Evolutionary conservation across 192 early-diverging fungal species (phyloP), one percentile per base, ranked within the genome.

Genomic region (Lunasporangiospora selenospora): DNA sequence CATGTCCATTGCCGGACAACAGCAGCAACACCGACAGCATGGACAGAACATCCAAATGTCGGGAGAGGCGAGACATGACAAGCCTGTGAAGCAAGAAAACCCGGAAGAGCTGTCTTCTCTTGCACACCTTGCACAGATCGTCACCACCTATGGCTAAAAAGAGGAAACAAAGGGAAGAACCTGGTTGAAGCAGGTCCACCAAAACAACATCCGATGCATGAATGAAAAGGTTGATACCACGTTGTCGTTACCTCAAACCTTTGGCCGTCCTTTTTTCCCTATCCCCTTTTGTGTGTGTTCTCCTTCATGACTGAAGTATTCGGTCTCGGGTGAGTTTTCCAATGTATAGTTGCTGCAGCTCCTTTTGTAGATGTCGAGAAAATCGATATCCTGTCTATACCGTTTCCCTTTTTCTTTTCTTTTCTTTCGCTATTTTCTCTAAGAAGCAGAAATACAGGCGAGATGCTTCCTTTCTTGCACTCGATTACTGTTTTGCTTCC

Each of bases 61-160:
- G 38, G 15, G n/a, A n/a, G n/a, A n/a, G n/a, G n/a, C n/a, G n/a
- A n/a, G n/a, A n/a, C n/a, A n/a, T n/a, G n/a, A n/a, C n/a, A n/a
- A 54, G 38, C 26, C 29, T 19, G 19, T 19, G 41, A 41, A 37
- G 31, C 51, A 36, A 27, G 32, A 58, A 29, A 4, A 54, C 27
- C 3, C 16, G 9, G 58, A 58, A 12, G 69, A 73, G n/a, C 43
- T 73, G 34, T 73, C 69, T 44, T 59, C 60, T 7, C 37, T 73
- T 27, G 69, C 53, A 3, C 69, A 73, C 33, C 61, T 73, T 26
- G 69, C 69, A 16, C 69, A 73, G 37, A 58, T 73, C 38, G 69
- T 63, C 37, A 63, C 60, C 11, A 73, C 69, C 40, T 73, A 51
- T 46, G 69, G 69, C 27, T 73, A 55, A 53, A 16, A 18, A 23